Evolutionary conservation across 768 basidiomycete species (phyloP), one percentile per base, ranked within the genome.

Genomic region (Naganishia kalamii): DNA sequence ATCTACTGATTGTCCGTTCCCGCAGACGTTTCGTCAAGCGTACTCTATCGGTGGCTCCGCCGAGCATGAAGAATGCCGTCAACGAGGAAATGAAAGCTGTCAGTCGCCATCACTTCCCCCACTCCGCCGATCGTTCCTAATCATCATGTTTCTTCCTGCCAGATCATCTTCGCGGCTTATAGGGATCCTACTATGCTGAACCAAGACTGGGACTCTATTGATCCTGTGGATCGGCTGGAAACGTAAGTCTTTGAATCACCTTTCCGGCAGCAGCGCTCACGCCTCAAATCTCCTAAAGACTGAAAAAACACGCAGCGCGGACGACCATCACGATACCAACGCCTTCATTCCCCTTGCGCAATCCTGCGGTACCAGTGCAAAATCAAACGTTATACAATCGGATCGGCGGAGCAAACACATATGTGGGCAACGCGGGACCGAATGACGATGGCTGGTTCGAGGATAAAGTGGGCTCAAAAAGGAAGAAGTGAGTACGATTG

Each of bases 131-230:
- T 40, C 15, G 10, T 35, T 27, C 49, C 12, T 25, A 35, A 30
- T 33, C 1, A 60, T 19, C 19, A 21, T n/a, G 2, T 29, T 23
- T 25, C 37, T 43, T 3, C 4, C n/a, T 17, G 23, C 15, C 23
- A 77, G 86, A 88, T 92, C 84, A 96, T 99, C 79, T 88, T 89
- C 84, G 85, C 92, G 71, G 87, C 92, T 79, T 94, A 90, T 80
- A 83, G 85, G 68, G 83, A 85, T 74, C 86, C 89, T 76, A 84
- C 88, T 1, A 82, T 98, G 27, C 88, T 89, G 85, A 88, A 89
- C n/a, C 94, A 88, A 64, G 91, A 98, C 78, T 99, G 96, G 96
- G 80, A 83, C 11, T 87, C 84, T 33, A 84, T 92, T 35, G 88
- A 94, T 27, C 66, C 66, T 7, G n/a, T 60, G 13, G 37, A 15